A percentile compares a stretch with the other conserved stretches of the same genome.
Evolutionary conservation across 345 rosid genomes (phyloP).

Genomic region (Psidium guajava): DNA sequence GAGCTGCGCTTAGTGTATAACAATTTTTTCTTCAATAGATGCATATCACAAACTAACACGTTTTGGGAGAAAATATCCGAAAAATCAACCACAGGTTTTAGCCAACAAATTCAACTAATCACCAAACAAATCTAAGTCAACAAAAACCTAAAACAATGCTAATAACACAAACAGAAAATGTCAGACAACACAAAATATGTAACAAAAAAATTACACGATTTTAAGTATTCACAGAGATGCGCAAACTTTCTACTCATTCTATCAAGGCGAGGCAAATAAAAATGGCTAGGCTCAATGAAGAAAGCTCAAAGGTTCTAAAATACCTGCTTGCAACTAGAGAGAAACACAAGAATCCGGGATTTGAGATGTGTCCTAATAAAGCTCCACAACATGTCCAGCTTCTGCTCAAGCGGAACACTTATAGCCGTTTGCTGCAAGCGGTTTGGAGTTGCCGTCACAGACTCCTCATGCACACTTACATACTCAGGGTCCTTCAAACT

Average conservation of each 20-base stretch:
- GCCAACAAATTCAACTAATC: neutral
- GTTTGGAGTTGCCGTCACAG: slow-evolving; percentile 71
- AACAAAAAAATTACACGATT: neutral
- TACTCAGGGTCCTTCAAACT: slow-evolving; percentile 96
- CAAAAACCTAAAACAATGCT: neutral
- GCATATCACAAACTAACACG: neutral
- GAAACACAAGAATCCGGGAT: slow-evolving; percentile 78
- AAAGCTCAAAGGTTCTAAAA: neutral
- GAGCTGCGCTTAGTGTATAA: neutral
- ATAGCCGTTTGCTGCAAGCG: slow-evolving; percentile 74
- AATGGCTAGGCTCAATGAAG: neutral
- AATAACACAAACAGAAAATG: neutral
- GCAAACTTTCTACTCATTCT: neutral
- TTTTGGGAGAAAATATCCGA: neutral
- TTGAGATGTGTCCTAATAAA: slow-evolving; percentile 74
- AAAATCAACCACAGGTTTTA: neutral
- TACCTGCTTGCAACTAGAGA: slow-evolving; percentile 94
- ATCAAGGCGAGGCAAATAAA: neutral
- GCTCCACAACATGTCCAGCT: slow-evolving; percentile 90
- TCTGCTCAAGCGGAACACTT: slow-evolving; percentile 78
- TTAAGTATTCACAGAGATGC: neutral
- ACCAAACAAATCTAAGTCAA: neutral
- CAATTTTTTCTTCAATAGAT: neutral
- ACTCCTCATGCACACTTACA: slow-evolving; percentile 77
- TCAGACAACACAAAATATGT: neutral